Evolutionary conservation across 495 filamentous ascomycete species (phyloP), one percentile per base, ranked within the genome.

Genomic region (Penicillium canariense): DNA sequence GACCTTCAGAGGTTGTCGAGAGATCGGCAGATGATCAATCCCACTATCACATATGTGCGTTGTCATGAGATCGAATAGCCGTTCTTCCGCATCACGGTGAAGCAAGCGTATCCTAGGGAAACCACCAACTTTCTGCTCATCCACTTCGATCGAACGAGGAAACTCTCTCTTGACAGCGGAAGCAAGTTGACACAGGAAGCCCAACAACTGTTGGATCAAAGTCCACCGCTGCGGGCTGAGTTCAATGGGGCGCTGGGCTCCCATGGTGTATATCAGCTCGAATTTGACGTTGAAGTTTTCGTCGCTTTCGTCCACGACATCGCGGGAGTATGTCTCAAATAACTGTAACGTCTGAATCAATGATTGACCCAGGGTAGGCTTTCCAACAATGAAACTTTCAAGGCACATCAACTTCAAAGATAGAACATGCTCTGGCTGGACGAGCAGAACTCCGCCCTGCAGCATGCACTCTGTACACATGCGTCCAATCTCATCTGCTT

Each of bases 201-300:
- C 54, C 1, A 89, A 68, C 0, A 89, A 55, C 5, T 77, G 45
- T 30, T 89, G 84, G 32, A 84, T 77, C 1, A 81, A 52, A 0
- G 52, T 57, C 88, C 87, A 92, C 34, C 87, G 70, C 12, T 77
- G 65, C 0, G 82, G 82, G 50, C 75, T 79, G 15, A 79, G 65
- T 12, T 89, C 85, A 4, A 85, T 68, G 0, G 76, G 51, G 2
- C 62, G 55, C 48, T 87, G 84, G 2, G 52, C 45, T 5, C 88
- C 87, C 56, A 88, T 81, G 0, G 85, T 86, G 56, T 91, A 92
- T 12, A 89, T 79, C 5, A 88, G 59, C 58, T 88, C 79, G 23
- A 82, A 84, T 48, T 77, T 80, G 18, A 78, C 76, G 54, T 72
- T 81, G 23, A 88, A 78, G 44, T 80, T 84, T 53, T 88, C 83